Percentiles rank a stretch among this genome's conserved stretches.
Evolutionary conservation across 2,329 filamentous ascomycete genomes (phyloP).

Genomic region (Hypoxylon sp.): DNA sequence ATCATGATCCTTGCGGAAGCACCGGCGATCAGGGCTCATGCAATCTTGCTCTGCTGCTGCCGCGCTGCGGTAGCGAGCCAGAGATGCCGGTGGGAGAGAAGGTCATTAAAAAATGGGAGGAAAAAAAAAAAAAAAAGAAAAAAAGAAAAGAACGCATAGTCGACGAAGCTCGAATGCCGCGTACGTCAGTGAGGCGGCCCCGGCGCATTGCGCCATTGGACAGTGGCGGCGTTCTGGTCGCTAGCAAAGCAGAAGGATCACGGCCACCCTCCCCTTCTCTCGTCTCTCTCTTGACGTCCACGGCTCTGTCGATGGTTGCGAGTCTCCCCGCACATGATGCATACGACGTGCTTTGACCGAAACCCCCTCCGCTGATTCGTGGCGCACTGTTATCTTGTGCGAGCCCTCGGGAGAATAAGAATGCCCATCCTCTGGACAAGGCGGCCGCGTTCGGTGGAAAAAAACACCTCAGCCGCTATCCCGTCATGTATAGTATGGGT

Average conservation of each 20-base stretch:
- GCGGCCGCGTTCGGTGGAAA: slow-evolving; percentile 28
- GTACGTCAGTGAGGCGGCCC: slow-evolving; percentile 34
- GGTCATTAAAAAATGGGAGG: too few species aligned
- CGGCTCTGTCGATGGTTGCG: slow-evolving; percentile 10
- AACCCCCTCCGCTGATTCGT: slow-evolving; percentile 34
- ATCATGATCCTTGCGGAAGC: slow-evolving; percentile 48
- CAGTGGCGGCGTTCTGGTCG: not conserved
- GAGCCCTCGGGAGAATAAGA: slow-evolving; percentile 34
- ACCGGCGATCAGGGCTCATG: slow-evolving; percentile 47
- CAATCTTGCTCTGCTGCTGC: not conserved
- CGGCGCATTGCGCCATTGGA: slow-evolving; percentile 26
- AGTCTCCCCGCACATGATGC: slow-evolving; percentile 31
- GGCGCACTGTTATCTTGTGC: slow-evolving; percentile 31
- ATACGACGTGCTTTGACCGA: slow-evolving; percentile 19
- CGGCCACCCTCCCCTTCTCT: too few species aligned
- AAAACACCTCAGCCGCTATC: slow-evolving; percentile 16
- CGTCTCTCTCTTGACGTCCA: slow-evolving; percentile 3
- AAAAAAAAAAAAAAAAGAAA: too few species aligned
- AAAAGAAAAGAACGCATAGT: slow-evolving; percentile 30
- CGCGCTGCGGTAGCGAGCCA: slow-evolving; percentile 31
- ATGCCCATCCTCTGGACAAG: slow-evolving; percentile 24
- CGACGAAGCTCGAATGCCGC: slow-evolving; percentile 22
- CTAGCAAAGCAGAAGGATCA: slow-evolving; percentile 17
- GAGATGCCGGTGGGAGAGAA: slow-evolving; percentile 34
- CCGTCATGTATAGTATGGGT: not conserved